Base-by-base conservation (phyloP, 2,329 filamentous ascomycete species). In the Bimuria novae-zelandiae region DNA sequence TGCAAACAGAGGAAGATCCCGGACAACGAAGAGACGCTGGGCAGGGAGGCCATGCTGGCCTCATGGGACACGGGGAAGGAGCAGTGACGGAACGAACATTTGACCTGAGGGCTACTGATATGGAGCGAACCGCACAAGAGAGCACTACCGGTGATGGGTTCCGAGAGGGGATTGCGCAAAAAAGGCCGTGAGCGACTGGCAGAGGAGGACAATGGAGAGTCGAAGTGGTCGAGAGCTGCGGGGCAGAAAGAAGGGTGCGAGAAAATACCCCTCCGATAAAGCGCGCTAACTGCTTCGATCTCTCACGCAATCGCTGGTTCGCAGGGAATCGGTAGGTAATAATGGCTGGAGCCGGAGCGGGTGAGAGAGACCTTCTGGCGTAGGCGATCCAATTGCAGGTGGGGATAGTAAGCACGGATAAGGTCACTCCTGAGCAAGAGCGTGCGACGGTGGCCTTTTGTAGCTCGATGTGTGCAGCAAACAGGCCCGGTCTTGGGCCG, bases 81-180 rank as follows among this genome's bases (percentile, higher is more conserved):
- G 65, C 68, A 73, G 67, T 70, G 70, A 66, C 66, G 62, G 64
- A 69, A 73, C 70, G 69, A 72, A 73, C 70, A 72, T 73, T 72
- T 72, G 63, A 64, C 67, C 63, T 69, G 67, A 55, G 56, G 55
- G 54, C 57, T 59, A 67, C 63, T 56, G 62, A 61, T 59, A 60
- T 25, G 53, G 61, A 58, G 54, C 55, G 36, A 57, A 61, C 58
- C 58, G 66, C 63, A 65, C 61, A 62, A 56, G 57, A 51, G 56
- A 60, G 48, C 49, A 57, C 55, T 63, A 49, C 17, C 49, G 58
- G 58, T 63, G 60, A 53, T 59, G 47, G 53, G 49, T 16, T 46
- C 22, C 30, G 19, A 5, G 61, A 46, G 54, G 55, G 49, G 51
- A 50, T 41, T 19, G 25, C 19, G 17, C 19, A 21, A 2, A 33